Base-by-base conservation (phyloP, 1,284 basidiomycete genomes). In the Lignosus rhinocerotis region DNA sequence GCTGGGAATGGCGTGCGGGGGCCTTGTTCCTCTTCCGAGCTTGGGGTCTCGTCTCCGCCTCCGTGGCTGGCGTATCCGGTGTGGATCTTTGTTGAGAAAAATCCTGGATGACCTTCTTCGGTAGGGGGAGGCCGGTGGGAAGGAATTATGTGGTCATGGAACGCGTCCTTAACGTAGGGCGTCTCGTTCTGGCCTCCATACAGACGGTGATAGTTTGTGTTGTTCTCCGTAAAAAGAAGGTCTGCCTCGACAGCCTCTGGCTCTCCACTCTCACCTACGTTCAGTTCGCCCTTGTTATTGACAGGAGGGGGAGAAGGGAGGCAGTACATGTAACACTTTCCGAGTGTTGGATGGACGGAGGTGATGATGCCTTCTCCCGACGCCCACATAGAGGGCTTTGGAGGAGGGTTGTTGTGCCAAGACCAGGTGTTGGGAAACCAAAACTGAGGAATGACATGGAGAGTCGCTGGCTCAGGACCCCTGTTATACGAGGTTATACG, bases 401-500 rank as follows among this genome's bases (percentile, higher is more conserved):
- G 80, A 6, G 94, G 93, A 62, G 88, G 86, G 60, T 93, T 88
- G 59, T 86, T 78, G 25, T 87, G 82, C 96, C 96, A 99, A 5
- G 94, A 97, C 96, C 96, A 99, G 34, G 92, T 95, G 75, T 99
- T 99, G 33, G 93, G 88, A 80, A 98, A 99, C 88, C 93, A 97
- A 53, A 98, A 78, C 69, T 98, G 96, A 21, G 96, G 96, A 49
- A 99, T 81, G 67, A 99, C 84, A 74, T 98, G 96, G 55, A 99
- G 80, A 47, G 92, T 95, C n/a, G 96, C 95, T 2, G 93, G 83
- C 62, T 98, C 96, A 7, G 96, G 95, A 1, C 96, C 96, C 45
- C 96, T 88, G 75, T 99, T 99, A 79, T 98, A 99, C 6, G 91
- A 83, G 8, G 96, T 98, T 73, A 99, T 96, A 55, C 96, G 93